These are phyloP conservation scores for Aspergillus sp. DNA, from an alignment of 2,329 filamentous ascomycete species.

Conservation along the genomic window DNA sequence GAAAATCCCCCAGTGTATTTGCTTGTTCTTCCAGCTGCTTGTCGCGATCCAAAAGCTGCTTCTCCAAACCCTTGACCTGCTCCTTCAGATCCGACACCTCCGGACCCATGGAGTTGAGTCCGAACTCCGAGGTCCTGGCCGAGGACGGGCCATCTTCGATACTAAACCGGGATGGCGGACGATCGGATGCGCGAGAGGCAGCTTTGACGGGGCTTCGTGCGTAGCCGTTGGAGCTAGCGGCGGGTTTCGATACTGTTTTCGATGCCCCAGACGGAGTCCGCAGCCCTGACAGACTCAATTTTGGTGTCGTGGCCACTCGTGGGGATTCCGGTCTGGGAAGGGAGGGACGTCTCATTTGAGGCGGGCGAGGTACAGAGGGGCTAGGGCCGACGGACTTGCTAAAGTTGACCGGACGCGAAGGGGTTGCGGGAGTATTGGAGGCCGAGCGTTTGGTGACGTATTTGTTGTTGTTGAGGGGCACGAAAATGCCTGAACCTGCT, in stretches of 20 bases:
- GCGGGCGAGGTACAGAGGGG: constrained; percentile 63
- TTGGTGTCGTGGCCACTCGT: constrained; percentile 58
- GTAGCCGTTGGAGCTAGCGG: constrained; percentile 45
- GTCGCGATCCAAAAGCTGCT: constrained; percentile 79
- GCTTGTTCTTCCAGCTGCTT: constrained; percentile 87
- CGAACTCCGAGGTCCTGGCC: constrained; percentile 32
- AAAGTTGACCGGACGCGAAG: constrained; percentile 72
- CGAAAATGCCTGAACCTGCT: constrained; percentile 86
- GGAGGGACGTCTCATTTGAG: constrained; percentile 66
- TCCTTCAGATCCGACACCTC: constrained; percentile 55
- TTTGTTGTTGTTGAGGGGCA: constrained; percentile 77
- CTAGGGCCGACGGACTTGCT: constrained; percentile 83
- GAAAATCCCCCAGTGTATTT: constrained; percentile 81
- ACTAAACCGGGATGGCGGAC: constrained; percentile 41
- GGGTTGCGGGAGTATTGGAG: constrained; percentile 58
- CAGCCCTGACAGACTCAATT: constrained; percentile 55
- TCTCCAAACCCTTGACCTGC: constrained; percentile 70
- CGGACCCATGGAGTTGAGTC: constrained; percentile 24
- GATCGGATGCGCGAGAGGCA: constrained; percentile 38
- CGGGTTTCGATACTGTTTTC: constrained; percentile 26
- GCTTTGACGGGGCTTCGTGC: constrained; percentile 41
- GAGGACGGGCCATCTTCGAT: constrained; percentile 38
- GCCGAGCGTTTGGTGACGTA: constrained; percentile 56
- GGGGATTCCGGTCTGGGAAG: constrained; percentile 89
- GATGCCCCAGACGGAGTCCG: constrained; percentile 54